Percentiles rank a stretch among this genome's conserved stretches.
These are phyloP conservation scores for Claviceps capensis DNA, from an alignment of 2,329 filamentous ascomycete species.

Conservation along the genomic window DNA sequence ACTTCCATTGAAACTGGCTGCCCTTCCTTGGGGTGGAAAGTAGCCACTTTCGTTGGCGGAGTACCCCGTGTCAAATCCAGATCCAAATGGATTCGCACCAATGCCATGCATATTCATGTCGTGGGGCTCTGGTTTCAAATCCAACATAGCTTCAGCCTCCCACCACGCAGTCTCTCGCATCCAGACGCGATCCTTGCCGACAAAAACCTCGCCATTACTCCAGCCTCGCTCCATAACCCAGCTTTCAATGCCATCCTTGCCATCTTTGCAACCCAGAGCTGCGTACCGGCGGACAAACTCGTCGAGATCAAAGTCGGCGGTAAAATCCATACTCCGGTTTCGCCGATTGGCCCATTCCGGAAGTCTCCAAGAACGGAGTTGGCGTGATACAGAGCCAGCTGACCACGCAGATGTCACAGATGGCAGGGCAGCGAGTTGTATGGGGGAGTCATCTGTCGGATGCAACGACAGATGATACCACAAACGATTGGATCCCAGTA, in stretches of 20 bases:
- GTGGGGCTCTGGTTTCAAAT: conserved; percentile 57
- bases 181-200: conserved; percentile 88
- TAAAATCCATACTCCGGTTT: conserved; percentile 86
- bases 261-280: conserved; percentile 74
- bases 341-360: conserved; percentile 94
- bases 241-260: conserved; percentile 81
- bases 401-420: conserved; percentile 80
- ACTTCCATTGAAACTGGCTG: conserved; percentile 50
- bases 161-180: conserved; percentile 91
- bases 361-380: conserved; percentile 83
- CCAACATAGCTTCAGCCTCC: conserved; percentile 94
- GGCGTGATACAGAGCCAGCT: conserved; percentile 79
- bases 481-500: conserved; percentile 71
- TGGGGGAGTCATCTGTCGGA: conserved; percentile 75
- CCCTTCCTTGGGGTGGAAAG: conserved; percentile 50
- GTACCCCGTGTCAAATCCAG: conserved; percentile 55
- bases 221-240: conserved; percentile 92
- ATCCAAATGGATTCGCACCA: conserved; percentile 32
- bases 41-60: conserved; percentile 54
- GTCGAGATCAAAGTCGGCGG: conserved; percentile 86
- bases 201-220: conserved; percentile 92
- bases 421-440: conserved; percentile 56
- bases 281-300: conserved; percentile 81
- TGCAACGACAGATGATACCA: conserved; percentile 94
- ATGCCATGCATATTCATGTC: conserved; percentile 14